Evolutionary conservation across 164 flowering plant genomes (phyloP), one percentile per base, ranked within the genome.

Genomic region (Taxillus chinensis): DNA sequence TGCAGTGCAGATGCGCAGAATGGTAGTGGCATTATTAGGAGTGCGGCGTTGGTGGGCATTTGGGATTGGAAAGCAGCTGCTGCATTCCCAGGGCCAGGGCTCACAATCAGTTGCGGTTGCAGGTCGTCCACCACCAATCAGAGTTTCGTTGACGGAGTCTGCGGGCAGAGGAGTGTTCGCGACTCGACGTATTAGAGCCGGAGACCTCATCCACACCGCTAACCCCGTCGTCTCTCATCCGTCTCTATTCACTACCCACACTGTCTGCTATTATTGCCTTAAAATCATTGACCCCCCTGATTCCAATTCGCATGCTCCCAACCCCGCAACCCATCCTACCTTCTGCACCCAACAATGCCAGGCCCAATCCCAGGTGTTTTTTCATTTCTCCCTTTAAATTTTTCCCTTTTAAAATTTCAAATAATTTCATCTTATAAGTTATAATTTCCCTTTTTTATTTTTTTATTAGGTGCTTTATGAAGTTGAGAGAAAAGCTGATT

Each of bases 151-250:
- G 71, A 90, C 96, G 41, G 96, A 83, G 63, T 75, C 85, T 39
- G 83, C 92, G 0, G 98, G 98, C 12, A 80, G 98, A 64, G 96
- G 93, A 17, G 90, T 86, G 45, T 92, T 90, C 67, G 86, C 96
- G 2, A 85, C 96, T 60, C 80, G 96, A 61, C 71, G 65, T 48
- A 87, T 92, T 74, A 77, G 69, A 10, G 70, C 83, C 11, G 92
- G 96, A 5, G 92, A 90, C 40, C 82, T 87, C 68, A 81, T 92
- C 49, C 98, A 92, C 79, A 82, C 96, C 0, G 96, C 91, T 8
- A 71, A 83, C 55, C 96, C 98, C 52, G 38, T 82, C 43, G 60
- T 83, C 1, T 41, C 92, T 41, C 87, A 90, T 67, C 96, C 98
- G 63, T 78, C 92, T 50, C 68, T 78, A 39, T 67, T 87, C 17